Evolutionary conservation across 306 rosid species (phyloP).

Genomic region (Macrotyloma uniflorum): DNA sequence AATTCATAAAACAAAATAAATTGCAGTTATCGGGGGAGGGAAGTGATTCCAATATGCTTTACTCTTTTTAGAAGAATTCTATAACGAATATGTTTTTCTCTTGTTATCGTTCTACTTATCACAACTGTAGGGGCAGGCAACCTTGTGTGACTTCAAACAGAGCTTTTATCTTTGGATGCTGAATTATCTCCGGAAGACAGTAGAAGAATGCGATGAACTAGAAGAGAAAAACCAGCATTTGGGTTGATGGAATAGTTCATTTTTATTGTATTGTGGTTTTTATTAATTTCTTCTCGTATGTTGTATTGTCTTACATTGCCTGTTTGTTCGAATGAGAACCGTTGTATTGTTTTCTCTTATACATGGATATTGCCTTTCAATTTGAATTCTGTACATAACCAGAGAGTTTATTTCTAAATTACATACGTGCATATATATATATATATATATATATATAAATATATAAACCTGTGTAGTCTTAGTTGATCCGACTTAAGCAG

Average conservation of each 20-base stretch:
- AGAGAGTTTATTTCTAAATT: too few relatives aligned
- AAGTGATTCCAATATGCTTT: background rate
- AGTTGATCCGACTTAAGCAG: too few relatives aligned
- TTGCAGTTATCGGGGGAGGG: background rate
- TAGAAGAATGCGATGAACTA: constrained; percentile 1
- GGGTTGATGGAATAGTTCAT: background rate
- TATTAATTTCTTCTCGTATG: background rate
- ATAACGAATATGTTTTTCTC: background rate
- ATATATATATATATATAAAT: too few relatives aligned
- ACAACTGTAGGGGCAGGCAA: background rate
- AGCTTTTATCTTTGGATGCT: constrained; percentile 28
- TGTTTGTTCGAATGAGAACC: background rate
- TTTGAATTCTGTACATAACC: too few relatives aligned
- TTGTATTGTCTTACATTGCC: constrained; percentile 10
- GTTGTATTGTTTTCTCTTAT: background rate
- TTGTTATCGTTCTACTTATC: background rate
- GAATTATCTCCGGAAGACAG: constrained; percentile 26
- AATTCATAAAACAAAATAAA: background rate
- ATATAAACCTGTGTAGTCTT: too few relatives aligned
- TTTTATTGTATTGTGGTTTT: background rate
- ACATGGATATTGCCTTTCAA: too few relatives aligned
- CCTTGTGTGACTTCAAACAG: background rate
- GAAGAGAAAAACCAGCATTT: constrained; percentile 4
- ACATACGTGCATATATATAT: too few relatives aligned
- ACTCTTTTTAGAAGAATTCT: background rate